Base-by-base conservation (phyloP, 352 stramenopile species). In the Pythium aquatile region DNA sequence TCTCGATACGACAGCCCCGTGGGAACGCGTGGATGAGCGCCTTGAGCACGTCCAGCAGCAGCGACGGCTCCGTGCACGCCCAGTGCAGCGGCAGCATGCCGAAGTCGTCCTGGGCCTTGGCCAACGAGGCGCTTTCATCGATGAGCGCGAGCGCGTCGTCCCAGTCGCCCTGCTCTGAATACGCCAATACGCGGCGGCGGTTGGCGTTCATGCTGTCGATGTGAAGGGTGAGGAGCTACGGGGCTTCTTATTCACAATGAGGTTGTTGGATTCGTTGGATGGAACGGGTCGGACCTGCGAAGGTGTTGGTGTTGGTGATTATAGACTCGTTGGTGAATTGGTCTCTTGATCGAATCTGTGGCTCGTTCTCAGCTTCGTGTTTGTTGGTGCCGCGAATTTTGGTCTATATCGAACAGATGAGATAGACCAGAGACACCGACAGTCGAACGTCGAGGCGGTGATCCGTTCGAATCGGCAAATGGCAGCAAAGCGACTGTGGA, bases 71-170 rank as follows among this genome's bases (percentile, higher is more conserved):
- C 5, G 84, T 94, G 58, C 81, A 93, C 35, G 77, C 83, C 86
- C 86, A 94, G 70, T 94, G 86, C 48, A 94, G 74, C 46, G 86
- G 84, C 66, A 93, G 72, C 82, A 94, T 93, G 32, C 84, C 83
- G 55, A 92, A 93, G 66, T 93, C 77, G 70, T 94, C 86, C 59
- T 88, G 73, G 28, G 81, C 74, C 62, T 89, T 76, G 11, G 84
- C 84, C 6, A 88, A 76, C 63, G 63, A 60, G 26, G 63, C 40
- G 51, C 80, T 57, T 20, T 33, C 29, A 30, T 58, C 72, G n/a
- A 91, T 63, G 37, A 88, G 69, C 40, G 58, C 73, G 32, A 85
- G 65, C 46, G 77, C 75, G 17, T 82, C 73, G 29, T 70, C 64
- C 86, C 83, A 93, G 33, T 91, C 78, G 71, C 82, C 79, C 53